Percentiles rank a stretch among this genome's conserved stretches.
Evolutionary conservation across 441 rosid genomes (phyloP).

Genomic region (Melastoma candidum): DNA sequence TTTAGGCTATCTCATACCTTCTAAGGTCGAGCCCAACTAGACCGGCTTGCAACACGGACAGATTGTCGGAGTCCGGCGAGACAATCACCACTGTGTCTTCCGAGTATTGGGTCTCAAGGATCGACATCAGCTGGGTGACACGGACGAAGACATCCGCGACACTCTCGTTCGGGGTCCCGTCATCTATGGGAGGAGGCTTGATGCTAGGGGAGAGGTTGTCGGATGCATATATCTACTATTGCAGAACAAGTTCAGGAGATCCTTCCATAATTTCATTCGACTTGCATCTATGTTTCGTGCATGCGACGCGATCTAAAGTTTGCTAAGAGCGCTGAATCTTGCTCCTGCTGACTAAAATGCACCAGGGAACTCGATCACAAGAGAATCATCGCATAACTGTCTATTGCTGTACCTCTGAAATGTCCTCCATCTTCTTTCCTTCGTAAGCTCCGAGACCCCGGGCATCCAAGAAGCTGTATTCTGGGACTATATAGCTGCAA

Average conservation of each 20-base stretch:
- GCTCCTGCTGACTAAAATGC: too few relatives aligned
- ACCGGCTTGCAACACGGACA: conserved; percentile 78
- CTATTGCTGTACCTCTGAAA: conserved; percentile 50
- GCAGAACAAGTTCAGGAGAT: background rate
- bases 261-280: too few relatives aligned
- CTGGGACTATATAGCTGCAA: conserved; percentile 79
- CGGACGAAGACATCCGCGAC: conserved; percentile 84
- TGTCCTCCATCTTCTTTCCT: conserved; percentile 63
- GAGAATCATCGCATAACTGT: background rate
- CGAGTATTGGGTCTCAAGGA: conserved; percentile 88
- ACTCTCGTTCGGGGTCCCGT: conserved; percentile 89
- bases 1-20: conserved; percentile 25
- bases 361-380: background rate
- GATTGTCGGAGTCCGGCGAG: conserved; percentile 92
- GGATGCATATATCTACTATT: conserved; percentile 58
- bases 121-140: conserved; percentile 86
- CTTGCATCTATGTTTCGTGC: too few relatives aligned
- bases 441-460: conserved; percentile 94
- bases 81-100: conserved; percentile 60
- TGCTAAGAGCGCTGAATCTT: too few relatives aligned
- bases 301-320: too few relatives aligned
- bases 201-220: conserved; percentile 65
- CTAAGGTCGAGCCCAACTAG: conserved; percentile 74
- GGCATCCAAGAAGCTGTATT: conserved; percentile 89
- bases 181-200: conserved; percentile 83